Percentiles rank a stretch among this genome's conserved stretches.
phyloP scores from a whole-genome alignment of 345 rosid species.

The Cardiospermum halicacabum region DNA sequence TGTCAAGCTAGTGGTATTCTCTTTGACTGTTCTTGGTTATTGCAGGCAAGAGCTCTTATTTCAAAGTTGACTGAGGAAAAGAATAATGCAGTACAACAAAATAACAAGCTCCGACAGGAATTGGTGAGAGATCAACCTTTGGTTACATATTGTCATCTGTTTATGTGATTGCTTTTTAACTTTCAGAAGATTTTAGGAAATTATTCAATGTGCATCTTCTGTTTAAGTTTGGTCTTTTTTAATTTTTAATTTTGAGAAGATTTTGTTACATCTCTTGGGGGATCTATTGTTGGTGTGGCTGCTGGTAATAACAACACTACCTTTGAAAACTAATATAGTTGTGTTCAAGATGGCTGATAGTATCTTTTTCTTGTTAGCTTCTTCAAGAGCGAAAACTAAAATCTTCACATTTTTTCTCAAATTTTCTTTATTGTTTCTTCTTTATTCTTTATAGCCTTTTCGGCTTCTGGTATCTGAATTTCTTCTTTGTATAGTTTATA shows the following conservation, averaged over 20 bases:
- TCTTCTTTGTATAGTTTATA: background rate
- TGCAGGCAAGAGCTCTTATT: constrained; percentile 51
- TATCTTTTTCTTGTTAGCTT: too few species aligned
- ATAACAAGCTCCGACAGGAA: constrained; percentile 56
- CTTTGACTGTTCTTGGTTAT: constrained; percentile 7
- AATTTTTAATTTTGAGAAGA: background rate
- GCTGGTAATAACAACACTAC: background rate
- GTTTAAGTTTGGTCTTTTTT: background rate
- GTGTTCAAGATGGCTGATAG: too few species aligned
- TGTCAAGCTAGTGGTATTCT: background rate
- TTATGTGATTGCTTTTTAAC: background rate
- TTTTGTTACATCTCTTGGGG: background rate
- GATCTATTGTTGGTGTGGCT: background rate
- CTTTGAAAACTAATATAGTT: background rate
- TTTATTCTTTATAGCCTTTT: too few species aligned
- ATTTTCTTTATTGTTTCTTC: too few species aligned
- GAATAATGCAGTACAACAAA: constrained; percentile 50
- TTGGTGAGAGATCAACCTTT: constrained; percentile 40
- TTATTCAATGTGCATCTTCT: background rate
- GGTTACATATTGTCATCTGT: background rate
- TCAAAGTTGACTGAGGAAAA: constrained; percentile 62
- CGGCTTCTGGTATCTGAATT: too few species aligned
- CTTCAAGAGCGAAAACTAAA: too few species aligned
- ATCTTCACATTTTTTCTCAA: too few species aligned
- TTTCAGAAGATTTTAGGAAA: background rate